These are phyloP conservation scores for Mucor lusitanicus DNA, from an alignment of 371 early-diverging fungal genomes.

Conservation along the genomic window DNA sequence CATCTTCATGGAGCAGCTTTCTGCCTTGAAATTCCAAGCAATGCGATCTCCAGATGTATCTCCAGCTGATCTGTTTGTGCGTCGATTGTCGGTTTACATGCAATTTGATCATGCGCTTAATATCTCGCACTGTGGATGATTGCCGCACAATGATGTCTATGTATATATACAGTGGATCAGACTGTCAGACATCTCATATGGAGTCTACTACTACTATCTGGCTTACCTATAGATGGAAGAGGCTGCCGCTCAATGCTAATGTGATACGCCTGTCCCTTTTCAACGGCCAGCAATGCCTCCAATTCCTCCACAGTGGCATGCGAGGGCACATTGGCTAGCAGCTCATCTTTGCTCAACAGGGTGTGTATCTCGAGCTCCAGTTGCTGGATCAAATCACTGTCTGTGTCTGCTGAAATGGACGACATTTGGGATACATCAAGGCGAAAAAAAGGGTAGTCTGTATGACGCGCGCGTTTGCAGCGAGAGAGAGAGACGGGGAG, in stretches of 20 bases:
- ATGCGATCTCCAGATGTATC: constrained; percentile 43
- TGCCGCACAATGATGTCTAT: constrained; percentile 41
- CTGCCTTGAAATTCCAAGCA: constrained; percentile 29
- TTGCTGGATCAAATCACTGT: background rate
- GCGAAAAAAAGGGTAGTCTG: background rate
- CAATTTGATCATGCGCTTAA: constrained; percentile 29
- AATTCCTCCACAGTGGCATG: constrained; percentile 29
- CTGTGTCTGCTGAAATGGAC: background rate
- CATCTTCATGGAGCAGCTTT: constrained; percentile 29
- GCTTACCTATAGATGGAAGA: constrained; percentile 34
- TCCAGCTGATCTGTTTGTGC: constrained; percentile 30
- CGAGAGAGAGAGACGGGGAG: background rate
- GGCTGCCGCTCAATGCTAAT: constrained; percentile 34
- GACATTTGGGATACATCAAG: background rate
- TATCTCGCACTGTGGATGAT: constrained; percentile 33
- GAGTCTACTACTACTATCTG: background rate
- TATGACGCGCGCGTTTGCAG: background rate
- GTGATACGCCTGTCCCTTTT: constrained; percentile 39
- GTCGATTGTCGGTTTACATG: constrained; percentile 8
- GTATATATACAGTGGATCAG: background rate
- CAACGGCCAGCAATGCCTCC: constrained; percentile 37
- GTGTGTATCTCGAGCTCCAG: constrained; percentile 24
- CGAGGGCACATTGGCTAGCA: constrained; percentile 24
- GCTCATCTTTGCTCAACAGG: constrained; percentile 22
- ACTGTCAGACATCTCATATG: background rate